Evolutionary conservation across 2,329 filamentous ascomycete genomes (phyloP).

Genomic region (Aspergillus sp.): DNA sequence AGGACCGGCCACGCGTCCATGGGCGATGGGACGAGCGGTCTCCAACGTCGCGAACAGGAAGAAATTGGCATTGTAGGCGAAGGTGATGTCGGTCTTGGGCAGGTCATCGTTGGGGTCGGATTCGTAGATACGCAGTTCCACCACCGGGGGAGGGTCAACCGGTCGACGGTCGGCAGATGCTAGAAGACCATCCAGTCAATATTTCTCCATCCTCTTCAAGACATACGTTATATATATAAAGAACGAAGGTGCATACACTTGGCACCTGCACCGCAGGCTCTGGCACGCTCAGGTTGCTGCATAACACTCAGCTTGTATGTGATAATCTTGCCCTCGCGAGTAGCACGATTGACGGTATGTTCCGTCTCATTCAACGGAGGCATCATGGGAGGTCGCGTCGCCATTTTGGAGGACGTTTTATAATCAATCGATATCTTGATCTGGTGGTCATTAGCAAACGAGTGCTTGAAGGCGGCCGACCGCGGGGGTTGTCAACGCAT

Average conservation of each 20-base stretch:
- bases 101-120: slow-evolving; percentile 48
- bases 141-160: slow-evolving; percentile 89
- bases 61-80: slow-evolving; percentile 92
- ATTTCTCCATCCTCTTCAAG: background rate
- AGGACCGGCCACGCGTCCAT: slow-evolving; percentile 64
- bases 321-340: slow-evolving; percentile 66
- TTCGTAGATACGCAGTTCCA: slow-evolving; percentile 80
- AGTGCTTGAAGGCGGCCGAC: too few relatives aligned
- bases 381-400: slow-evolving; percentile 27
- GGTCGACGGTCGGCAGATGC: slow-evolving; percentile 81
- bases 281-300: slow-evolving; percentile 87
- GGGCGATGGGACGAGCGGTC: slow-evolving; percentile 72
- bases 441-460: background rate
- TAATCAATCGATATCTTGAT: background rate
- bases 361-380: slow-evolving; percentile 48
- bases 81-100: slow-evolving; percentile 64
- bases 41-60: slow-evolving; percentile 93
- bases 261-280: slow-evolving; percentile 89
- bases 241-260: slow-evolving; percentile 60
- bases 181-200: slow-evolving; percentile 25
- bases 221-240: too few relatives aligned
- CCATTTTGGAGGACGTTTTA: slow-evolving; percentile 28
- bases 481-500: too few relatives aligned
- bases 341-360: slow-evolving; percentile 49
- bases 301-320: slow-evolving; percentile 78